phyloP scores from a whole-genome alignment of 352 stramenopile genomes.

The Paralagenidium karlingii region DNA sequence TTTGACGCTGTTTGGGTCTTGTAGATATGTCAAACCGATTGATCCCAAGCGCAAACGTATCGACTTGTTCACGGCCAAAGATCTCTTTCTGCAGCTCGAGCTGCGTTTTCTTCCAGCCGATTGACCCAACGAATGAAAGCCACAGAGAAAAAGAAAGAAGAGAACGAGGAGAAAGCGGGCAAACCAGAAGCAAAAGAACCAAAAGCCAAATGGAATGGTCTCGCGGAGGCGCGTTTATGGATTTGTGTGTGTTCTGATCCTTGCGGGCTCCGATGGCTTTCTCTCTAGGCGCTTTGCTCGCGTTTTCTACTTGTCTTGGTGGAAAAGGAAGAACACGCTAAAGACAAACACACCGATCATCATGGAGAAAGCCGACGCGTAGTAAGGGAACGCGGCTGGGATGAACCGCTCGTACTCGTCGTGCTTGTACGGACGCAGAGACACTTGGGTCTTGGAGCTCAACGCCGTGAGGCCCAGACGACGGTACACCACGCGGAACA shows the following conservation, averaged over 20 bases:
- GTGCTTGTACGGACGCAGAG: conserved; percentile 89
- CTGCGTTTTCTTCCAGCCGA: conserved; percentile 14
- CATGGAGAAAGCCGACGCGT: conserved; percentile 84
- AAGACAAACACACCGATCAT: conserved; percentile 87
- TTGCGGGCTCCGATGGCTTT: no score
- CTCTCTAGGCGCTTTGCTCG: no score
- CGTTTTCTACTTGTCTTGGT: conserved; percentile 74
- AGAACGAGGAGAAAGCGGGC: no score
- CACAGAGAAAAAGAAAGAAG: no score
- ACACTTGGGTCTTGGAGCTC: conserved; percentile 83
- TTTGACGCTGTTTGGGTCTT: no score
- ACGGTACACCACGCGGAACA: conserved; percentile 88
- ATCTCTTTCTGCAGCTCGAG: conserved; percentile 48
- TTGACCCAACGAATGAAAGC: no score
- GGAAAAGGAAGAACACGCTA: conserved; percentile 83
- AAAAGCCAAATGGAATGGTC: no score
- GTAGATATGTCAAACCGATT: conserved; percentile 65
- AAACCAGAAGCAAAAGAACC: no score
- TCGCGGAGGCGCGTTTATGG: no score
- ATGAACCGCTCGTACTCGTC: conserved; percentile 94
- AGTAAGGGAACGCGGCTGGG: conserved; percentile 87
- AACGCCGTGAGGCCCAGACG: conserved; percentile 79
- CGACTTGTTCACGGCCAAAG: conserved; percentile 60
- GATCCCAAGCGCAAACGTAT: conserved; percentile 49
- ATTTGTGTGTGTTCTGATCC: no score